Evolutionary conservation across 192 early-diverging fungal genomes (phyloP), one percentile per base, ranked within the genome.

Genomic region (Coemansia sp.): DNA sequence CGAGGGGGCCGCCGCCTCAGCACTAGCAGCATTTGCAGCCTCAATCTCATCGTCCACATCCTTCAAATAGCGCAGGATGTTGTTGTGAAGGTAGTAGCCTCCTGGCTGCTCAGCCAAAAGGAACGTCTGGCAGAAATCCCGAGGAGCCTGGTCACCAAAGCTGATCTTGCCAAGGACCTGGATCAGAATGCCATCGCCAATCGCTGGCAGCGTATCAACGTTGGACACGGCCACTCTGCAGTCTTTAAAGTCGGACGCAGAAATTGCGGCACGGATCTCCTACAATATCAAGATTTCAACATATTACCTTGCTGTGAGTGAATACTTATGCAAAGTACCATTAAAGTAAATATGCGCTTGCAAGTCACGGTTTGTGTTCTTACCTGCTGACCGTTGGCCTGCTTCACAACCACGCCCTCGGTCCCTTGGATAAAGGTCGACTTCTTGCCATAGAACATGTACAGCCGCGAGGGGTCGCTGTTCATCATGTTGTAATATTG

Each of bases 401-500:
- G 75, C 30, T 79, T 67, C 13, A 86, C 77, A 17, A 83, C 71
- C 50, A 92, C 88, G 29, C 92, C 92, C 82, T 96, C 94, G 37
- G 82, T 74, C 22, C 94, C 95, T 59, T 94, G 90, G 64, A 91
- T 83, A 64, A 88, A 89, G 28, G 79, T 84, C 11, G 94, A 95
- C 61, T 92, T 84, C 64, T 89, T 89, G 68, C 87, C 90, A 84
- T 95, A 97, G 77, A 95, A 96, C 64, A 79, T 84, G 82, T 94
- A 89, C 23, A 97, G 84, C 45, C 84, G 80, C 33, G 82, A 56
- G 29, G 94, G 94, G 15, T 91, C 86, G 64, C 87, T 88, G 84
- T 93, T 92, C 70, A 97, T 76, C 68, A 92, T 88, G 31, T 90
- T 94, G 80, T 97, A 97, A 75, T 95, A 97, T 70, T 96, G 88